Conservation (phyloP, 202 grass and related monocot species). For the Digitaria exilis region DNA sequence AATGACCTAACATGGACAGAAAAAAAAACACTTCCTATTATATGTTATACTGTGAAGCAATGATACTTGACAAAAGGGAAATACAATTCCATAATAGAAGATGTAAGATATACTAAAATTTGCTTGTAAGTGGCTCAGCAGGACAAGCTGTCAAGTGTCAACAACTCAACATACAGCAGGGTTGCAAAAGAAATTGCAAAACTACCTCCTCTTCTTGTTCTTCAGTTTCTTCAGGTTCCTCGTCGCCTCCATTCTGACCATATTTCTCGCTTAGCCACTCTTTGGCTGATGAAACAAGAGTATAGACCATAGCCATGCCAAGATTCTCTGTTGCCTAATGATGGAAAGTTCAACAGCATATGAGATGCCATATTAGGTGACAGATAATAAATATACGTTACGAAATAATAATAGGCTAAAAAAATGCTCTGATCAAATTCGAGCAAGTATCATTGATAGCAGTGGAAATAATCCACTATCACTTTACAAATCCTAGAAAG, state of each 20-base stretch:
- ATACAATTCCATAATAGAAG: background rate
- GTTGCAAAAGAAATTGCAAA: background rate
- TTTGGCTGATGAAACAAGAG: conserved; percentile 89
- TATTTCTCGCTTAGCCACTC: conserved; percentile 97
- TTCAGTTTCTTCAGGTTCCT: conserved; percentile 64
- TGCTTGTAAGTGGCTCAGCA: background rate
- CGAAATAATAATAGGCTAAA: background rate
- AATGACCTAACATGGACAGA: conserved; percentile 65
- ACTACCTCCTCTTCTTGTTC: conserved; percentile 73
- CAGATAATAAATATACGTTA: conserved; percentile 8
- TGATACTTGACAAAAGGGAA: background rate
- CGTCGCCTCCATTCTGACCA: conserved; percentile 57
- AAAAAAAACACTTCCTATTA: conserved; percentile 17
- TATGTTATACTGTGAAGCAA: conserved; percentile 18
- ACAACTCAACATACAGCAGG: conserved; percentile 17
- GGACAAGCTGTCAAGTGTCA: background rate
- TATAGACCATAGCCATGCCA: conserved; percentile 99
- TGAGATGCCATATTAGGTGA: conserved; percentile 2
- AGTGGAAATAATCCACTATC: background rate
- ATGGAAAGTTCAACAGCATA: conserved; percentile 38
- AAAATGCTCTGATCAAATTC: conserved; percentile 1
- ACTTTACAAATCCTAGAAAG: conserved; percentile 24
- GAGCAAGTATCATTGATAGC: conserved; percentile 14
- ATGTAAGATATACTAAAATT: background rate
- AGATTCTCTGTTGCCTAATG: conserved; percentile 87